These are phyloP conservation scores for Porcisia hertigi DNA, from an alignment of 208 protist genomes.

Conservation along the genomic window DNA sequence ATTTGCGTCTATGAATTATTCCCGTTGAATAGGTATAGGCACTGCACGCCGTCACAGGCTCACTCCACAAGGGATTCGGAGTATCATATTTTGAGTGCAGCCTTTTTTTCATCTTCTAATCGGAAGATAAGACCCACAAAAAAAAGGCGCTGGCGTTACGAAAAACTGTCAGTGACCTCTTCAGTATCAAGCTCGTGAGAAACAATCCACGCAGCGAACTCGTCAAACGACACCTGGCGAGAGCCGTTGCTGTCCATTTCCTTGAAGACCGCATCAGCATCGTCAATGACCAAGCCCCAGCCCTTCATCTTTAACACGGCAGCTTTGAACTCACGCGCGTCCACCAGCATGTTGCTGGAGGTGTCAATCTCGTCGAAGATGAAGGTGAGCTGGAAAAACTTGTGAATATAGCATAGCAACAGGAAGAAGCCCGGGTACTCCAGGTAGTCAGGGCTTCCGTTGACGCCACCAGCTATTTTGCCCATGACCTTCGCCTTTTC, in stretches of 20 bases:
- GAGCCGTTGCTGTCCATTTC: slow-evolving; percentile 69
- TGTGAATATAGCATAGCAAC: slow-evolving; percentile 75
- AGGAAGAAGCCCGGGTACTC: slow-evolving; percentile 80
- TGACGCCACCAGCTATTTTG: slow-evolving; percentile 28
- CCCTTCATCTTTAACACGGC: slow-evolving; percentile 52
- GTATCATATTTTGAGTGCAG: too few species aligned
- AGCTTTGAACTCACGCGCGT: slow-evolving; percentile 66
- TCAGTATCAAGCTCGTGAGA: slow-evolving; percentile 41
- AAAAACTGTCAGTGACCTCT: too few species aligned
- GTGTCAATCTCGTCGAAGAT: slow-evolving; percentile 88
- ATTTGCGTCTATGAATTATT: too few species aligned
- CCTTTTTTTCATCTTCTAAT: too few species aligned
- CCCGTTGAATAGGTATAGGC: too few species aligned
- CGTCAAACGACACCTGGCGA: slow-evolving; percentile 79
- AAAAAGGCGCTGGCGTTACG: too few species aligned
- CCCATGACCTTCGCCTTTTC: slow-evolving; percentile 68
- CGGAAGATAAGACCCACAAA: too few species aligned
- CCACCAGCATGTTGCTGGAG: slow-evolving; percentile 68
- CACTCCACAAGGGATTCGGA: too few species aligned
- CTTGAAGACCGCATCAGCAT: slow-evolving; percentile 69
- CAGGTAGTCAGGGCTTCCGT: slow-evolving; percentile 48
- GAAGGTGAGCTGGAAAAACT: slow-evolving; percentile 68
- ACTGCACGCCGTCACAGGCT: too few species aligned
- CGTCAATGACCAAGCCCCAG: slow-evolving; percentile 63
- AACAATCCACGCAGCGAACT: slow-evolving; percentile 72